Percentiles rank a stretch among this genome's conserved stretches.
Evolutionary conservation across 2,329 filamentous ascomycete species (phyloP).

Genomic region (Aureobasidium sp.): DNA sequence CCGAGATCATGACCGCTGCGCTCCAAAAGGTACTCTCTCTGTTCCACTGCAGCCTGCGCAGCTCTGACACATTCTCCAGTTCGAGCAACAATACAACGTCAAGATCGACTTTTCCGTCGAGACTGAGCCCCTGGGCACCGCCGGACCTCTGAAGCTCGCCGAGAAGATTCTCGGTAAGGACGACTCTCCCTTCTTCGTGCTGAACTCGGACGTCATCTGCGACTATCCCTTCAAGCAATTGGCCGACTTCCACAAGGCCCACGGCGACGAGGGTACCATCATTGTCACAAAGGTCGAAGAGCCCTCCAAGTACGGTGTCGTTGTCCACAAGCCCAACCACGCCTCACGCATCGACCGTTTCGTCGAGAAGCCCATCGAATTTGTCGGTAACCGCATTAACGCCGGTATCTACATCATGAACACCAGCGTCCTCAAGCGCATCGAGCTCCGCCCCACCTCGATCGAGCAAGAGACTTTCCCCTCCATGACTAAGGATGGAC

Average conservation of each 20-base stretch:
- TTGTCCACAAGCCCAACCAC: conserved; percentile 93
- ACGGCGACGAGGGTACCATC: conserved; percentile 95
- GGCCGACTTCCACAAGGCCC: conserved; percentile 81
- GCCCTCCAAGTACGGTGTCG: conserved; percentile 96
- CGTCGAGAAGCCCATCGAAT: conserved; percentile 98
- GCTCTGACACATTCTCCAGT: conserved; percentile 46
- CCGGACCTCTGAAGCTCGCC: conserved; percentile 89
- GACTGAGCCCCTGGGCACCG: conserved; percentile 88
- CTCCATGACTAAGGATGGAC: conserved; percentile 78
- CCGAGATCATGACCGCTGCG: conserved; percentile 93
- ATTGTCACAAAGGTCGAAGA: conserved; percentile 99
- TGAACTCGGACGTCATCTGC: conserved; percentile 98
- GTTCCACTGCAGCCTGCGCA: background rate
- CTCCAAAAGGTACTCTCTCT: conserved; percentile 64
- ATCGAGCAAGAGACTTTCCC: conserved; percentile 99
- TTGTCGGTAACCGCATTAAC: conserved; percentile 97
- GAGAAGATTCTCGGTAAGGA: conserved; percentile 90
- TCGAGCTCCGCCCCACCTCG: conserved; percentile 91
- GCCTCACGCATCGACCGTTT: conserved; percentile 92
- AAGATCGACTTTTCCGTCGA: conserved; percentile 97
- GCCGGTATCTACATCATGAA: conserved; percentile 98
- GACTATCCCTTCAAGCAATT: conserved; percentile 92
- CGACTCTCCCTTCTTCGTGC: conserved; percentile 90
- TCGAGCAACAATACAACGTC: conserved; percentile 86
- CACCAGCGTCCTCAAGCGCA: conserved; percentile 80